Conservation (phyloP, 1,139 yeast species). For the Torulaspora globosa region DNA sequence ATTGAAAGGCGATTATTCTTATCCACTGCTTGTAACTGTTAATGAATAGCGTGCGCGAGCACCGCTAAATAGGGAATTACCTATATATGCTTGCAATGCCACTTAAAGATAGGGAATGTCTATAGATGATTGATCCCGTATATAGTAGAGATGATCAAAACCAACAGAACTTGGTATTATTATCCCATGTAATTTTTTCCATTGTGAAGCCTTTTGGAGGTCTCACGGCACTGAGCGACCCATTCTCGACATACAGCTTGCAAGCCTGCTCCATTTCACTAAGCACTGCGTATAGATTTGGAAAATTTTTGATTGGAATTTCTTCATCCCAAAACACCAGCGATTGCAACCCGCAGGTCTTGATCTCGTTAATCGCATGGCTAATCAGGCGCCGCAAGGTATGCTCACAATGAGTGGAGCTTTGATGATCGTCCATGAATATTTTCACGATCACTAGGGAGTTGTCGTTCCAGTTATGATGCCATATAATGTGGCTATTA, state of each 20-base stretch:
- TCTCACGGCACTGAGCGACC: constrained; percentile 36
- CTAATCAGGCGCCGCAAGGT: constrained; percentile 21
- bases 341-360: constrained; percentile 16
- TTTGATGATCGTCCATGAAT: constrained; percentile 19
- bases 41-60: background rate
- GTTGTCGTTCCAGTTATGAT: constrained; percentile 43
- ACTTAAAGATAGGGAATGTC: background rate
- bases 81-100: too few species aligned
- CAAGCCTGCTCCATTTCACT: constrained; percentile 20
- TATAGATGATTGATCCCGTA: background rate
- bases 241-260: constrained; percentile 26
- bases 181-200: constrained; percentile 31
- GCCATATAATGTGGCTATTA: constrained; percentile 44
- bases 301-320: constrained; percentile 25
- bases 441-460: constrained; percentile 37
- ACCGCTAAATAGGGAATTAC: too few species aligned
- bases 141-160: constrained; percentile 18
- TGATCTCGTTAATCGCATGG: constrained; percentile 28
- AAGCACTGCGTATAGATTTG: constrained; percentile 21
- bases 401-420: constrained; percentile 18
- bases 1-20: background rate
- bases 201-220: constrained; percentile 25
- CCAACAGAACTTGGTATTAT: constrained; percentile 38
- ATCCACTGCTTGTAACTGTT: background rate
- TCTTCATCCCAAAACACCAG: constrained; percentile 37